Percentiles rank a stretch among this genome's conserved stretches.
Conservation (phyloP, 2,329 filamentous ascomycete species). For the Diaporthe amygdali region DNA sequence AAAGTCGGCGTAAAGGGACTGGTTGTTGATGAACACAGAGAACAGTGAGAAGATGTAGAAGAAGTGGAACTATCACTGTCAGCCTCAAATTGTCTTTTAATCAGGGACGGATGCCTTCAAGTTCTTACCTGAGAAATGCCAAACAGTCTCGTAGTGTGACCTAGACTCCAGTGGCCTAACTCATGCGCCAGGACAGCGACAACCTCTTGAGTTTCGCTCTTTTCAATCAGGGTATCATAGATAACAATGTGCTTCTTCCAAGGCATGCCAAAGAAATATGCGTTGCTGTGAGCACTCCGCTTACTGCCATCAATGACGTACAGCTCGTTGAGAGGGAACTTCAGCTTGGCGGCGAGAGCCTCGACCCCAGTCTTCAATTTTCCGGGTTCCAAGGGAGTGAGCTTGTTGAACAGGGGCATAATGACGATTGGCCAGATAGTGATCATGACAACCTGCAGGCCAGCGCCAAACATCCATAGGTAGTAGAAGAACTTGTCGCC, state of each 20-base stretch:
- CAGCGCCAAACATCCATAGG: slow-evolving; percentile 90
- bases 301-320: slow-evolving; percentile 95
- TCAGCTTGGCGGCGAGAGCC: slow-evolving; percentile 77
- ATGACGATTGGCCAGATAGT: slow-evolving; percentile 96
- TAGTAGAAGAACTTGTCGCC: slow-evolving; percentile 98
- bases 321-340: slow-evolving; percentile 91
- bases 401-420: slow-evolving; percentile 96
- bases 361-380: slow-evolving; percentile 89
- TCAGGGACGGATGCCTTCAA: neutral
- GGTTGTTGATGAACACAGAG: slow-evolving; percentile 96
- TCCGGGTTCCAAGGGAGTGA: slow-evolving; percentile 88
- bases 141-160: slow-evolving; percentile 91
- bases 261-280: slow-evolving; percentile 95
- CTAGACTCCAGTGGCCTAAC: slow-evolving; percentile 95
- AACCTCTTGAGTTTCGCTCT: slow-evolving; percentile 90
- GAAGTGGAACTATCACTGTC: slow-evolving; percentile 74
- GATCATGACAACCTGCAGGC: slow-evolving; percentile 91
- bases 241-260: slow-evolving; percentile 99
- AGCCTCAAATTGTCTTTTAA: slow-evolving; percentile 27
- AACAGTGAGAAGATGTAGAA: slow-evolving; percentile 98
- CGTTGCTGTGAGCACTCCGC: slow-evolving; percentile 86
- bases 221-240: slow-evolving; percentile 96
- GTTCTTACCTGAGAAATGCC: slow-evolving; percentile 77
- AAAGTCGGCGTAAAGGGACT: slow-evolving; percentile 87
- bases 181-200: slow-evolving; percentile 95